phyloP scores from a whole-genome alignment of 2,329 filamentous ascomycete species.

The Sarocladium strictum region DNA sequence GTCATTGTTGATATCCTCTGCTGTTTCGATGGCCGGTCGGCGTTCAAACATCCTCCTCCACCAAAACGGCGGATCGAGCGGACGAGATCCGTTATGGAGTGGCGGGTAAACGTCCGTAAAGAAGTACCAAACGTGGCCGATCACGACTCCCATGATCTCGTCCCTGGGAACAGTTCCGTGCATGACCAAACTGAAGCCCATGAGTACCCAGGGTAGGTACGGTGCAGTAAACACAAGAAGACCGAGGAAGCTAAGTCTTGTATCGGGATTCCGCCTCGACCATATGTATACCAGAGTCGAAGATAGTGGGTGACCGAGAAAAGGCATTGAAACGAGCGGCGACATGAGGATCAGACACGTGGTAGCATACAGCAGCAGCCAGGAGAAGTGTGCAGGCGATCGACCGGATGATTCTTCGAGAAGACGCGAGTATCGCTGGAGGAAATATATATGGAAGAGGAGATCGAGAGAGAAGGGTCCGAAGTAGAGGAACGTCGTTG shows the following conservation, averaged over 20 bases:
- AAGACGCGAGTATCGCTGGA: slow-evolving; percentile 90
- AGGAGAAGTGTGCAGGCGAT: slow-evolving; percentile 89
- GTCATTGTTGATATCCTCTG: slow-evolving; percentile 54
- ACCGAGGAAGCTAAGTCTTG: slow-evolving; percentile 80
- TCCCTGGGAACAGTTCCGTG: slow-evolving; percentile 89
- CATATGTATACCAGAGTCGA: slow-evolving; percentile 97
- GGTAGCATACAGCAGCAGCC: slow-evolving; percentile 84
- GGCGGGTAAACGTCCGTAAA: slow-evolving; percentile 95
- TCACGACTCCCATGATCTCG: slow-evolving; percentile 90
- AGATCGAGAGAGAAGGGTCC: slow-evolving; percentile 90
- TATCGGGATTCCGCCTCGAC: slow-evolving; percentile 91
- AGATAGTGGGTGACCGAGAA: slow-evolving; percentile 87
- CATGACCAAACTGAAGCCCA: slow-evolving; percentile 86
- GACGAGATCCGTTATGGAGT: slow-evolving; percentile 75
- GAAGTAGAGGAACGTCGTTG: slow-evolving; percentile 97
- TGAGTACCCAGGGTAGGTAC: slow-evolving; percentile 92
- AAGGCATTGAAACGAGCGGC: slow-evolving; percentile 84
- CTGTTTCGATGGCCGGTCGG: slow-evolving; percentile 40
- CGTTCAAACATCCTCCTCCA: slow-evolving; percentile 81
- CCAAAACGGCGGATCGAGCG: slow-evolving; percentile 83
- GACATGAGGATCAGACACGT: slow-evolving; percentile 74
- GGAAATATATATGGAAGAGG: slow-evolving; percentile 96
- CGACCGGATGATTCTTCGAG: slow-evolving; percentile 92
- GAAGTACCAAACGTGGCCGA: slow-evolving; percentile 97
- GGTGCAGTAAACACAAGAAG: slow-evolving; percentile 88